Conservation (phyloP, 2,329 filamentous ascomycete genomes). For the Penicillium crustosum region DNA sequence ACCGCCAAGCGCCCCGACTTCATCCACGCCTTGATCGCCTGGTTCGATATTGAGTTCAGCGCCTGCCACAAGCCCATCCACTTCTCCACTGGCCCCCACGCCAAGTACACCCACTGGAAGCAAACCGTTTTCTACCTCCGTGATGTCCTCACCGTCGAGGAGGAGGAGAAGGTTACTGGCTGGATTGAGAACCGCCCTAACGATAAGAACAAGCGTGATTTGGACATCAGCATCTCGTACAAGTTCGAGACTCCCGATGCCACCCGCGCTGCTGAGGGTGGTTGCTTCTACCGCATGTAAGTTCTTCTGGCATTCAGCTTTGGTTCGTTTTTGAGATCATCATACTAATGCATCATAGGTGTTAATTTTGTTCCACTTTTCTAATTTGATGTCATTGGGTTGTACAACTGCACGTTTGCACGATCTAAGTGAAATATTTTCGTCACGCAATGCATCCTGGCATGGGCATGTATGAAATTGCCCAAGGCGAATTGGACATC, state of each 20-base stretch:
- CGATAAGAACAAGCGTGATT: slow-evolving; percentile 87
- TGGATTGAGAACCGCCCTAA: slow-evolving; percentile 82
- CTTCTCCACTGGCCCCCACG: slow-evolving; percentile 96
- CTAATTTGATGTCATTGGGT: slow-evolving; percentile 17
- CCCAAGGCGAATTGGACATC: slow-evolving; percentile 25
- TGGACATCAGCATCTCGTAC: slow-evolving; percentile 88
- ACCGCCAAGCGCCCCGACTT: slow-evolving; percentile 83
- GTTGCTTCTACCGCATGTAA: slow-evolving; percentile 74
- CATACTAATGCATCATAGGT: slow-evolving; percentile 11
- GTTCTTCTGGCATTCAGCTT: slow-evolving; percentile 10
- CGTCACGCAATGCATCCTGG: slow-evolving; percentile 30
- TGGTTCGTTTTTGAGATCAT: neutral
- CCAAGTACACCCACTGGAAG: slow-evolving; percentile 99
- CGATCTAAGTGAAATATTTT: slow-evolving; percentile 20
- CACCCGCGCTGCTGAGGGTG: slow-evolving; percentile 66
- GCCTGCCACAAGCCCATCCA: slow-evolving; percentile 97
- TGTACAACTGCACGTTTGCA: slow-evolving; percentile 20
- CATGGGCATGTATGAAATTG: slow-evolving; percentile 31
- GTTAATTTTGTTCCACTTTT: slow-evolving; percentile 27
- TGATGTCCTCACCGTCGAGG: slow-evolving; percentile 87
- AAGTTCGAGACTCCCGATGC: slow-evolving; percentile 73
- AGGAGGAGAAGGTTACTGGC: slow-evolving; percentile 76
- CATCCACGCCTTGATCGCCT: slow-evolving; percentile 91
- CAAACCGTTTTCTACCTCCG: slow-evolving; percentile 98
- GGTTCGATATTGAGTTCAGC: slow-evolving; percentile 99